A percentile compares a stretch with the other conserved stretches of the same genome.
Conservation (phyloP, 805 yeast species). For the Metschnikowia arizonensis region DNA sequence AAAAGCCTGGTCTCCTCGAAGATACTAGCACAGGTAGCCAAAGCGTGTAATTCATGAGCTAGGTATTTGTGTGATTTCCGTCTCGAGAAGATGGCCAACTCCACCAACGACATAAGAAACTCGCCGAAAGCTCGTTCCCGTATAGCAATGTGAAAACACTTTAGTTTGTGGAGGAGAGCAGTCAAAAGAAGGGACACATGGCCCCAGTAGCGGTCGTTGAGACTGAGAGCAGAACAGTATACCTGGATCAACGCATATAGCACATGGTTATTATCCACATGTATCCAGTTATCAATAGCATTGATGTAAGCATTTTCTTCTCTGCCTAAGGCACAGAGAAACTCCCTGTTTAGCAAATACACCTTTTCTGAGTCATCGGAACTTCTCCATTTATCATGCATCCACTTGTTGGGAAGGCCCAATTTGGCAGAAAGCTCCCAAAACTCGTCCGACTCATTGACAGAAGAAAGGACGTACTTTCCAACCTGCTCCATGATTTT, state of each 20-base stretch:
- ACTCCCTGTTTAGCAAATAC: constrained; percentile 24
- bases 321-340: constrained; percentile 20
- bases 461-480: constrained; percentile 12
- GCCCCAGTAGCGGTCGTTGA: constrained; percentile 27
- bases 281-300: constrained; percentile 24
- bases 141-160: constrained; percentile 19
- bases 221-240: constrained; percentile 23
- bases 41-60: constrained; percentile 8
- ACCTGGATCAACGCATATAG: constrained; percentile 29
- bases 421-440: constrained; percentile 23
- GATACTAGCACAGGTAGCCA: constrained; percentile 11
- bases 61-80: constrained; percentile 2
- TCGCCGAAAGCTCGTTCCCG: constrained; percentile 20
- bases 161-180: constrained; percentile 17
- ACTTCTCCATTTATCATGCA: constrained; percentile 23
- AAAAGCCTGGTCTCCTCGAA: constrained; percentile 18
- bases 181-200: constrained; percentile 23
- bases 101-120: constrained; percentile 22
- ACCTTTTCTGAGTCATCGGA: constrained; percentile 24
- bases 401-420: constrained; percentile 25
- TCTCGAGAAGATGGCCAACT: constrained; percentile 6
- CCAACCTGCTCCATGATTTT: constrained; percentile 24
- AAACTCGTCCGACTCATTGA: constrained; percentile 15
- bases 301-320: constrained; percentile 16
- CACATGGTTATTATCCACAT: constrained; percentile 18